These are phyloP conservation scores for Malus hybrid DNA, from an alignment of 331 rosid genomes.

Conservation along the genomic window DNA sequence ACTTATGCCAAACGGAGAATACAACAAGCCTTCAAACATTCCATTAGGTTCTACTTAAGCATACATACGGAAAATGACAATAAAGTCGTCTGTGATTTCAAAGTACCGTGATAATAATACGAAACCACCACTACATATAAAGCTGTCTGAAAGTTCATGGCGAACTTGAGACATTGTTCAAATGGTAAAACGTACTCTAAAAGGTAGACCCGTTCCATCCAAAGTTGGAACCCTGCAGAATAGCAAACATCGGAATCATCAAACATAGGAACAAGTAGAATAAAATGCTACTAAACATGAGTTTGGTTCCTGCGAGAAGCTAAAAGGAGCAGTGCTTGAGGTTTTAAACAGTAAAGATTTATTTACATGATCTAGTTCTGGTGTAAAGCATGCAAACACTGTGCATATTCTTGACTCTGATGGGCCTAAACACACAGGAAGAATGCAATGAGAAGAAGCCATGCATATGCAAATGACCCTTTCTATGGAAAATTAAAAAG, in stretches of 20 bases:
- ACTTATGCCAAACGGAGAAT: background rate
- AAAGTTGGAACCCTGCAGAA: slow-evolving; percentile 78
- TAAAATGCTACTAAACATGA: background rate
- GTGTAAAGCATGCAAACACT: slow-evolving; percentile 85
- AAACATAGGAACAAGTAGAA: background rate
- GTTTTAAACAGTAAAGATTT: slow-evolving; percentile 33
- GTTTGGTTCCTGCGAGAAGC: slow-evolving; percentile 10
- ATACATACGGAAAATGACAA: background rate
- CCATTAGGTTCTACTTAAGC: background rate
- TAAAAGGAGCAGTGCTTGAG: slow-evolving; percentile 10
- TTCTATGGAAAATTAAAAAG: slow-evolving; percentile 15
- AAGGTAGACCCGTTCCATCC: slow-evolving; percentile 90
- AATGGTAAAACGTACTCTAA: slow-evolving; percentile 13
- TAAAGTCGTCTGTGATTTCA: background rate
- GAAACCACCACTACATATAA: background rate
- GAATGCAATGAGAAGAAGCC: slow-evolving; percentile 52
- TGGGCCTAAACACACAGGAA: slow-evolving; percentile 69
- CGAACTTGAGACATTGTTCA: background rate
- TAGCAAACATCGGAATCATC: slow-evolving; percentile 19
- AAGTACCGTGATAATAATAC: background rate
- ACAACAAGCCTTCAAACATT: background rate
- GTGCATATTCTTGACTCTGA: slow-evolving; percentile 74
- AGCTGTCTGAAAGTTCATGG: background rate
- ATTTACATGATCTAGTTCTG: slow-evolving; percentile 80
- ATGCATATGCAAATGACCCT: slow-evolving; percentile 24